Base-by-base conservation (phyloP, 371 early-diverging fungal genomes). In the Mortierella polycephala region DNA sequence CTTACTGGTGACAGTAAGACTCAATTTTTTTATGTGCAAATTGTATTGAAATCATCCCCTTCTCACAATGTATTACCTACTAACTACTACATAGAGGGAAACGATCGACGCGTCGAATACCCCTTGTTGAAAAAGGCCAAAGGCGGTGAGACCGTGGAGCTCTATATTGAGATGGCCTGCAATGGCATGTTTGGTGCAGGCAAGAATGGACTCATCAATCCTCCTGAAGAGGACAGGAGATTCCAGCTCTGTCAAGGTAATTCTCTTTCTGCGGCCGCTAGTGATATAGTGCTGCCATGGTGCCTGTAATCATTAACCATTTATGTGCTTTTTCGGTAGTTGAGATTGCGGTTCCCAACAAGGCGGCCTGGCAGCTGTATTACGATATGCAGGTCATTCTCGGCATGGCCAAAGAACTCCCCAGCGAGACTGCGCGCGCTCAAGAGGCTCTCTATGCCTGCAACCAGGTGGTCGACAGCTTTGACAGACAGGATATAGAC, bases 181-280 rank as follows among this genome's bases (percentile, higher is more conserved):
- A 98, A 98, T 81, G 94, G 94, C 45, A 87, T 97, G 91, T 96
- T 96, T 86, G 97, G 98, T 42, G 87, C 89, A 46, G 95, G 93
- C 16, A 74, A 73, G 7, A 84, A 85, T 49, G 76, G 45, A 5
- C 66, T 81, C 45, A 90, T 93, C 52, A 88, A 88, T 56, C 93
- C 96, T 0, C 94, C 96, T 0, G 84, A 92, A 14, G 87, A 88
- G 7, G 82, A 95, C 72, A 83, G 90, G 7, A 61, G 63, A 20
- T 93, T 84, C 21, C 11, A 21, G 13, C 65, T 76, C 5, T n/a
- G 65, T 2, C 63, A 67, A 71, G 77, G 77, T 68, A 68, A 55
- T 0, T 12, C 5, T 14, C 7, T n/a, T 44, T 16, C 14, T 16
- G 39, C 21, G 30, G 30, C 30, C 4, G 30, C 30, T 30, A 30